phyloP scores from a whole-genome alignment of 208 protist genomes.

The Trypanosoma mega region DNA sequence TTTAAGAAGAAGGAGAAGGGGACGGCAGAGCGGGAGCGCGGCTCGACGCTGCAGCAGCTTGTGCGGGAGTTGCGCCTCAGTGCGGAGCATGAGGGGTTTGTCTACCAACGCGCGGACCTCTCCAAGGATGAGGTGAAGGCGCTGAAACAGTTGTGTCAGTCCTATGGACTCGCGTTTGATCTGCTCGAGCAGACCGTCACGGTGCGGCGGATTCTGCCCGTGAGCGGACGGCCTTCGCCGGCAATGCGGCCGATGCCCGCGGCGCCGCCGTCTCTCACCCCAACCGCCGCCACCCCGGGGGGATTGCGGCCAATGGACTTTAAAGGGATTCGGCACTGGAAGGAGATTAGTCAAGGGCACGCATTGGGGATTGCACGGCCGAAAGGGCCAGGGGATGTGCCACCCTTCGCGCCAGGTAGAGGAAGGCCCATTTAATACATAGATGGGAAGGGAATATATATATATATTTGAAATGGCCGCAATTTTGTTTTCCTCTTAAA shows the following conservation, averaged over 20 bases:
- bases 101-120: conserved; percentile 49
- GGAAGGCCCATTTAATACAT: conserved; percentile 45
- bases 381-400: conserved; percentile 51
- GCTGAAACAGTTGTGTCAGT: conserved; percentile 77
- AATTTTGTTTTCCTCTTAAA: no score
- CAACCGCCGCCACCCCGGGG: conserved; percentile 43
- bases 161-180: conserved; percentile 66
- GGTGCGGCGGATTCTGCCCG: conserved; percentile 55
- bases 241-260: conserved; percentile 35
- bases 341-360: conserved; percentile 39
- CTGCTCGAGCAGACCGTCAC: conserved; percentile 59
- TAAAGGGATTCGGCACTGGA: conserved; percentile 76
- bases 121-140: conserved; percentile 68
- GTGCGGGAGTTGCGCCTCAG: conserved; percentile 79
- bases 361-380: conserved; percentile 52
- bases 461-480: background rate
- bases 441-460: background rate
- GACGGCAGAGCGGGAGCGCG: conserved; percentile 18
- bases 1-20: conserved; percentile 77
- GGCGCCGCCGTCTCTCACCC: background rate
- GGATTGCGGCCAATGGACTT: conserved; percentile 70
- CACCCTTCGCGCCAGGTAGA: conserved; percentile 60
- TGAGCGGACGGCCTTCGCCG: conserved; percentile 58
- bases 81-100: conserved; percentile 75
- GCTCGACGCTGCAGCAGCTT: conserved; percentile 52